Evolutionary conservation across 1,284 basidiomycete species (phyloP), one percentile per base, ranked within the genome.

Genomic region (Rhodotorula sp.): DNA sequence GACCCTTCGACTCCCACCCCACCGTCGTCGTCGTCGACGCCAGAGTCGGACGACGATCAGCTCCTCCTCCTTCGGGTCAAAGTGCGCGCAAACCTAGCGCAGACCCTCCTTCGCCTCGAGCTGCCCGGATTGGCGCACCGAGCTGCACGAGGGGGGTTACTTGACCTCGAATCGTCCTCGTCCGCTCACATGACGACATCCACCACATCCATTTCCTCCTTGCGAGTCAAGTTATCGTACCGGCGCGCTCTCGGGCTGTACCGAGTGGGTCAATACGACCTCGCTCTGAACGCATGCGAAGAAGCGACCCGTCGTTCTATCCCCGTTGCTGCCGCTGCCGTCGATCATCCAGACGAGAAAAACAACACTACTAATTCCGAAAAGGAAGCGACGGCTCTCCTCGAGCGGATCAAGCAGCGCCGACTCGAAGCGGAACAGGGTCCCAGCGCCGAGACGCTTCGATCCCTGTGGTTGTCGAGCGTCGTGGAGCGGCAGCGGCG

Each of bases 31-130:
- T 12, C 46, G 46, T 45, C 44, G 15, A 17, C 26, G 17, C 3
- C n/a, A 22, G 45, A 12, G 20, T 15, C 44, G 22, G 42, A 22
- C 18, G 14, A 20, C 4, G 51, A 20, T 3, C 20, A 42, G 6
- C n/a, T 17, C 20, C 29, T 15, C 20, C 29, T 15, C 22, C 60
- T 70, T 3, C n/a, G 44, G 2, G n/a, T 51, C 6, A 66, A 51
- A 4, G 49, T 71, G 1, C 57, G 53, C 20, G 56, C 69, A 18
- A 73, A 73, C 44, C 68, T 64, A 24, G 68, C 71, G 0, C 59
- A 57, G 6, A 56, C 63, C 7, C 26, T 48, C 45, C 55, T 72
- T 55, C 59, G 65, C 22, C 68, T 72, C 53, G 45, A 26, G 2
- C 42, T 37, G 22, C 62, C 66, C 10, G 18, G 26, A 14, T 54